Evolutionary conservation across 169 alveolate species (phyloP).

Genomic region (Cryptosporidium sp.): DNA sequence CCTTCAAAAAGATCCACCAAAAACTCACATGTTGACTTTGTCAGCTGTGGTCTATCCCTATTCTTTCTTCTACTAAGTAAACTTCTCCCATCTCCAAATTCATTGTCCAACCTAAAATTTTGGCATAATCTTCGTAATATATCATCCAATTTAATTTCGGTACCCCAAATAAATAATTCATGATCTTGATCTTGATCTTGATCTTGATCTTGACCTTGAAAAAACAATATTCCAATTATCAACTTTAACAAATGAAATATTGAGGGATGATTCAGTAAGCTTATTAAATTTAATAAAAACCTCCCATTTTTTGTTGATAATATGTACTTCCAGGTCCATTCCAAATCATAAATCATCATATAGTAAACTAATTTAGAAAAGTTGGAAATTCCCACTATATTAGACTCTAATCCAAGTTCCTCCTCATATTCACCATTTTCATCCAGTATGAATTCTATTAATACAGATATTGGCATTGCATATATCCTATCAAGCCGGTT

Average conservation of each 20-base stretch:
- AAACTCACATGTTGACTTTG: slow-evolving; percentile 3
- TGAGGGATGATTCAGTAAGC: slow-evolving; percentile 7
- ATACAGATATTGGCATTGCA: slow-evolving; percentile 43
- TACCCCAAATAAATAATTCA: not conserved
- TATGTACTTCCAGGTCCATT: slow-evolving; percentile 48
- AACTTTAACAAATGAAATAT: slow-evolving; percentile 44
- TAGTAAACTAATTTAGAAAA: slow-evolving; percentile 35
- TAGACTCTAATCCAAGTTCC: not conserved
- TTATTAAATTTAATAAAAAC: slow-evolving; percentile 2
- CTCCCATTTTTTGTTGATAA: not conserved
- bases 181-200: slow-evolving; percentile 17
- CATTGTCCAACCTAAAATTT: not conserved
- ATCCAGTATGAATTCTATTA: slow-evolving; percentile 30
- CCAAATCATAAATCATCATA: slow-evolving; percentile 22
- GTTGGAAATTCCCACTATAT: slow-evolving; percentile 8
- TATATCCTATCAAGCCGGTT: not conserved
- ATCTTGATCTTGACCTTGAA: not conserved
- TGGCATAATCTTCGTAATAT: not conserved
- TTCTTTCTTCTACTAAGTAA: not conserved
- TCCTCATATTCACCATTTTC: not conserved
- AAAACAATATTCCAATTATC: not conserved
- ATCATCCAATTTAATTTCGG: not conserved
- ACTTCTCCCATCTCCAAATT: not conserved
- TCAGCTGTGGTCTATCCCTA: not conserved
- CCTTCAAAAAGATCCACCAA: not conserved